Base-by-base conservation (phyloP, 2,329 filamentous ascomycete species). In the Diplocarpon mali region DNA sequence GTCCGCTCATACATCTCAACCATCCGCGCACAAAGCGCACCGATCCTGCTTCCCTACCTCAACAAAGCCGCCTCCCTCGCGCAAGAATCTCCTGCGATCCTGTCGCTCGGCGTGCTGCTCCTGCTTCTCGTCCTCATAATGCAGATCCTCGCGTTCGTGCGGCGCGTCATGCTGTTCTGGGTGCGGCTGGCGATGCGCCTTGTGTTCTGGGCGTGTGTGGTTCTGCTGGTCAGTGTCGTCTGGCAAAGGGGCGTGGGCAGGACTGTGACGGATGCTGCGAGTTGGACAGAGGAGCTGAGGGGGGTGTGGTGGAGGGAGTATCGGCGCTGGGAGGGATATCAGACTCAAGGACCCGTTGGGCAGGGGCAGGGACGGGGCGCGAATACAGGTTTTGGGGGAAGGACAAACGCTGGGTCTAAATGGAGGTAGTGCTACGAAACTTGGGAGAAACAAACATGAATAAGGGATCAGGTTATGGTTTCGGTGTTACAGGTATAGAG, bases 111-210 rank as follows among this genome's bases (percentile, higher is more conserved):
- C 12, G 57, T 80, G 8, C 67, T 85, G 3, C 64, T 81, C 36
- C 54, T 79, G 27, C 65, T 79, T 44, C 63, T 90, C 41, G 69
- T 87, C 59, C 61, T 89, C 45, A 72, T 70, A 11, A 64, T 81
- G 47, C 75, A 76, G 52, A 68, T 92, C 35, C 66, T 81, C 52
- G 73, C 80, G 60, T 82, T 83, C 67, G 67, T 87, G 14, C 78
- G 80, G 49, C 75, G 85, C 48, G 66, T 86, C 15, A 70, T 94
- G 46, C 67, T 87, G 59, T 93, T 80, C 68, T 87, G 86, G 78
- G 75, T 87, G 42, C 69, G 74, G n/a, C 60, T 94, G 44, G 70
- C 71, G 10, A 62, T 85, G 51, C 67, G 73, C 17, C 53, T 87
- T 35, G 62, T 75, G 1, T 77, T 87, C 51, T 92, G 79, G 77